These are phyloP conservation scores for Lentinula sp. DNA, from an alignment of 768 basidiomycete species.

Conservation along the genomic window DNA sequence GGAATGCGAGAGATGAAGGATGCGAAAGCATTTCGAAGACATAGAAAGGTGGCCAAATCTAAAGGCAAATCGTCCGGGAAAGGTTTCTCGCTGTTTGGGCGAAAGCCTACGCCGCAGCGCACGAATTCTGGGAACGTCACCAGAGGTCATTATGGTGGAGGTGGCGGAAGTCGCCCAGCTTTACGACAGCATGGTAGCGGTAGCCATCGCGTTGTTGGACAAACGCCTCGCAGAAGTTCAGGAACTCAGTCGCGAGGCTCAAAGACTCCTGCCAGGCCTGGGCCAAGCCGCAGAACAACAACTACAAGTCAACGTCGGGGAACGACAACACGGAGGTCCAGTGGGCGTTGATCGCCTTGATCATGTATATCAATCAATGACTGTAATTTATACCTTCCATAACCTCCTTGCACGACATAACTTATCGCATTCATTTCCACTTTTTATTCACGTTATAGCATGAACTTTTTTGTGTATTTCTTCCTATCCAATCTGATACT, in stretches of 20 bases:
- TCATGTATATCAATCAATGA: not conserved
- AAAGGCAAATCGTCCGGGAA: not conserved
- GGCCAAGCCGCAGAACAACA: not conserved
- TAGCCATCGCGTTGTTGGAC: conserved; percentile 13
- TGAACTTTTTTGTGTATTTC: not conserved
- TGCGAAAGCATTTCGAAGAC: conserved; percentile 26
- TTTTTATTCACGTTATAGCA: not conserved
- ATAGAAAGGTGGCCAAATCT: not conserved
- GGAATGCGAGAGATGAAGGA: conserved; percentile 70
- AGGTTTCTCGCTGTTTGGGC: conserved; percentile 10
- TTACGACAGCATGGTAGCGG: conserved; percentile 12
- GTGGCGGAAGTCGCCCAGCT: not conserved
- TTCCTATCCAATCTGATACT: not conserved
- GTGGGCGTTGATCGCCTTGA: not conserved
- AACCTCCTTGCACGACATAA: not conserved
- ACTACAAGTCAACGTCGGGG: not conserved
- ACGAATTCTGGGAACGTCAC: not conserved
- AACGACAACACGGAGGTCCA: not conserved
- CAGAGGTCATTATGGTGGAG: not conserved
- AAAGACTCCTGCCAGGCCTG: not conserved
- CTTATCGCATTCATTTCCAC: not conserved
- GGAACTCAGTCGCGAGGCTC: not conserved
- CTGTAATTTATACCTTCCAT: not conserved
- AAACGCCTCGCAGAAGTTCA: conserved; percentile 10
- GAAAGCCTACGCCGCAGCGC: conserved; percentile 5